Evolutionary conservation across 2,329 filamentous ascomycete species (phyloP), one percentile per base, ranked within the genome.

Genomic region (Neoarthrinium moseri): DNA sequence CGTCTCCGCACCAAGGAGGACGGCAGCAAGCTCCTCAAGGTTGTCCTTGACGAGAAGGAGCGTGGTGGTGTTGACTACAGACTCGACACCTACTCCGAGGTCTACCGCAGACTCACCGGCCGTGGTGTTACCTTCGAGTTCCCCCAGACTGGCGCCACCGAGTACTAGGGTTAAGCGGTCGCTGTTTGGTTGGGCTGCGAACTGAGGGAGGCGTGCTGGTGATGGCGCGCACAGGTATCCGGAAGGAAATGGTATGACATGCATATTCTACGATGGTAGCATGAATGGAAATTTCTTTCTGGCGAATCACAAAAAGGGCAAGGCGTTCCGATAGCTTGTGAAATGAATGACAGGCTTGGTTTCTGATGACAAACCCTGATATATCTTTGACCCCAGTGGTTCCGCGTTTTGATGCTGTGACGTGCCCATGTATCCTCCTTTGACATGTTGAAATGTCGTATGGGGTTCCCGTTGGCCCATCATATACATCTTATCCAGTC

Each of bases 41-140:
- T 99, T 73, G 83, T 99, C 70, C 86, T 99, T 52, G 94, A 99
- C 76, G 94, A 97, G 89, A 99, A 99, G 90, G 94, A 99, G 89
- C 89, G 91, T 67, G 92, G 91, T 69, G 91, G 91, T 74, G 92
- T 99, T 65, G 94, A 99, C 84, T 96, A 97, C 88, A 86, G 94
- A 74, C 89, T 99, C 65, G 94, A 99, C 78, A 96, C 92, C 72
- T 99, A 99, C 84, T 89, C 90, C 59, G 94, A 99, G 86, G 94
- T 99, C 72, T 99, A 99, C 89, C 90, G 91, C 77, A 87, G 90
- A 68, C 81, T 99, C 70, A 99, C 94, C 55, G 94, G 94, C 76
- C 94, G 95, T 78, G 84, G 84, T 71, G 94, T 97, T 72, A 84
- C 86, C 76, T 99, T 99, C 71, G 94, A 99, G 86, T 99, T 99